Conservation (phyloP, 2,329 filamentous ascomycete species). For the Corinectria fuckeliana region DNA sequence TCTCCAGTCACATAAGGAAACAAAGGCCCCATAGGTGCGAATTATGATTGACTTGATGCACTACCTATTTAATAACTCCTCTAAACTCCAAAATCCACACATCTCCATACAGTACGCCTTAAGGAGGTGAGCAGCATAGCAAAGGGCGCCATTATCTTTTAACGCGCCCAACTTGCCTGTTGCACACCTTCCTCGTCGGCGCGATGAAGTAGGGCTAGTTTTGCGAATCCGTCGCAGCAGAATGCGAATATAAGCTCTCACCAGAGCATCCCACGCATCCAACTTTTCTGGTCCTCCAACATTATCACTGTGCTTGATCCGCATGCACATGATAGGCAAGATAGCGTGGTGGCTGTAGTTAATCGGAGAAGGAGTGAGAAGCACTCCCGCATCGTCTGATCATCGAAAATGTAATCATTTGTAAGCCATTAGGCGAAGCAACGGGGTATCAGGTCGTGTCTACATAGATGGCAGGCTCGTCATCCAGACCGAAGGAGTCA, state of each 20-base stretch:
- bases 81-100: conserved; percentile 19
- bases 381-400: background rate
- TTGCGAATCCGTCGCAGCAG: background rate
- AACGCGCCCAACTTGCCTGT: background rate
- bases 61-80: conserved; percentile 21
- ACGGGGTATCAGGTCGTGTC: conserved; percentile 37
- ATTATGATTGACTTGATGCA: conserved; percentile 17
- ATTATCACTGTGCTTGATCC: conserved; percentile 15
- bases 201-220: conserved; percentile 1
- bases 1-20: no score
- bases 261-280: conserved; percentile 25
- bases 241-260: conserved; percentile 14
- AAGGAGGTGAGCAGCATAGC: conserved; percentile 8
- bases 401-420: conserved; percentile 20
- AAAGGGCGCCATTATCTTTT: background rate
- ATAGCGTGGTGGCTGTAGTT: conserved; percentile 33
- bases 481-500: conserved; percentile 29
- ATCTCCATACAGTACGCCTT: conserved; percentile 9
- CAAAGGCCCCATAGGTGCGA: no score
- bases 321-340: conserved; percentile 7
- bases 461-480: conserved; percentile 29
- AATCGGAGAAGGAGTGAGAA: conserved; percentile 28
- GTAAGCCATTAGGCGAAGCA: conserved; percentile 24
- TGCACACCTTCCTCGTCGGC: background rate
- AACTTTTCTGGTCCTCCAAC: conserved; percentile 25